Evolutionary conservation across 495 filamentous ascomycete genomes (phyloP).

Genomic region (Penicillium desertorum): DNA sequence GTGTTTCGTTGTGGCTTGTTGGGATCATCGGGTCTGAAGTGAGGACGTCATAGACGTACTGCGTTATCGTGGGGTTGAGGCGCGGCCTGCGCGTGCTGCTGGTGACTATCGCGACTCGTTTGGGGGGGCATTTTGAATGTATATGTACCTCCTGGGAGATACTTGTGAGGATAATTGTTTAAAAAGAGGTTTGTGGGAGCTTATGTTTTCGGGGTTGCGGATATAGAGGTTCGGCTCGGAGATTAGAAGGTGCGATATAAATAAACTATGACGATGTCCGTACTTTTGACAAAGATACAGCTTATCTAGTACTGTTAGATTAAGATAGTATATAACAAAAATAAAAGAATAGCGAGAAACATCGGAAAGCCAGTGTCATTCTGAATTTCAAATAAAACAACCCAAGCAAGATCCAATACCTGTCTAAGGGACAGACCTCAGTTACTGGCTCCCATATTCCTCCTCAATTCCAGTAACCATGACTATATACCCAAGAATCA

Average conservation of each 20-base stretch:
- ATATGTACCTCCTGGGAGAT: too few species aligned
- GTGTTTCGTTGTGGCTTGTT: constrained; percentile 13
- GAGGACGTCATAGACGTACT: constrained; percentile 31
- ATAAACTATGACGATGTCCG: neutral
- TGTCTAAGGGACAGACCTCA: neutral
- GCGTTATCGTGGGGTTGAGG: constrained; percentile 31
- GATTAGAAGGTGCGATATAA: neutral
- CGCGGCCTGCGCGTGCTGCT: constrained; percentile 31
- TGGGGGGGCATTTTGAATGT: constrained; percentile 5
- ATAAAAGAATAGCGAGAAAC: neutral
- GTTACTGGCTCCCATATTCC: neutral
- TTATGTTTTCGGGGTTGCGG: neutral
- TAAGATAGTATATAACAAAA: neutral
- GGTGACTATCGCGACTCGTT: constrained; percentile 29
- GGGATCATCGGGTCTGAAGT: constrained; percentile 22
- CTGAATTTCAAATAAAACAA: neutral
- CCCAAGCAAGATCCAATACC: neutral
- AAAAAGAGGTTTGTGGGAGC: neutral
- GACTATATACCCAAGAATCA: neutral
- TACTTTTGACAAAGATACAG: too few species aligned
- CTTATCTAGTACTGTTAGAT: neutral
- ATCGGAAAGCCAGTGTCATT: neutral
- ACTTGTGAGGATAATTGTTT: too few species aligned
- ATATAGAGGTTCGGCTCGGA: neutral
- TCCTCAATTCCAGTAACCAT: neutral